phyloP scores from a whole-genome alignment of 306 rosid species.

The Prunus kanzakura region DNA sequence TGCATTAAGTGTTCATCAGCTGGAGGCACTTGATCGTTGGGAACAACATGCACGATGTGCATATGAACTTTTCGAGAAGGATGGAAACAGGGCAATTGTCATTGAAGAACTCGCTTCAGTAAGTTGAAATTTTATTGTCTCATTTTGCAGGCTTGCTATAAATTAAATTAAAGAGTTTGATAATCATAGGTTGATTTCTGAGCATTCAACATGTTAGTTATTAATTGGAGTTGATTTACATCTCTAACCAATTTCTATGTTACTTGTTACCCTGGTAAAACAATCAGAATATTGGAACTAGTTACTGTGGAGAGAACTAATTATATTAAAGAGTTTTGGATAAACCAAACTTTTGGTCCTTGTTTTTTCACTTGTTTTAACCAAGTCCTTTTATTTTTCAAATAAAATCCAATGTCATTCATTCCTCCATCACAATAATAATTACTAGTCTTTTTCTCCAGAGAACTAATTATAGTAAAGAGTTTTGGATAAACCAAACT shows the following conservation, averaged over 20 bases:
- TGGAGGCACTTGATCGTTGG: constrained; percentile 96
- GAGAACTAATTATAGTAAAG: too few relatives aligned
- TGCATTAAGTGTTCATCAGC: constrained; percentile 89
- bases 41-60: constrained; percentile 96
- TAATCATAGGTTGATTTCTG: not conserved
- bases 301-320: not conserved
- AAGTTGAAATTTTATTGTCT: constrained; percentile 29
- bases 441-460: too few relatives aligned
- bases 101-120: constrained; percentile 98
- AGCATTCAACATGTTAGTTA: not conserved
- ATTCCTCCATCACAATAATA: too few relatives aligned
- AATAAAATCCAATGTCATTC: too few relatives aligned
- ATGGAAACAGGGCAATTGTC: constrained; percentile 88
- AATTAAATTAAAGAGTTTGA: not conserved
- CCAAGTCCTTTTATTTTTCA: not conserved
- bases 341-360: not conserved
- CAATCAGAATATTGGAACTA: too few relatives aligned
- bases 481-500: too few relatives aligned
- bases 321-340: not conserved
- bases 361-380: not conserved
- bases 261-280: not conserved
- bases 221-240: not conserved
- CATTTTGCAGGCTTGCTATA: not conserved
- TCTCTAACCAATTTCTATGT: not conserved
- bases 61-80: constrained; percentile 89